Base-by-base conservation (phyloP, 345 rosid genomes). In the Melaleuca quinquenervia region DNA sequence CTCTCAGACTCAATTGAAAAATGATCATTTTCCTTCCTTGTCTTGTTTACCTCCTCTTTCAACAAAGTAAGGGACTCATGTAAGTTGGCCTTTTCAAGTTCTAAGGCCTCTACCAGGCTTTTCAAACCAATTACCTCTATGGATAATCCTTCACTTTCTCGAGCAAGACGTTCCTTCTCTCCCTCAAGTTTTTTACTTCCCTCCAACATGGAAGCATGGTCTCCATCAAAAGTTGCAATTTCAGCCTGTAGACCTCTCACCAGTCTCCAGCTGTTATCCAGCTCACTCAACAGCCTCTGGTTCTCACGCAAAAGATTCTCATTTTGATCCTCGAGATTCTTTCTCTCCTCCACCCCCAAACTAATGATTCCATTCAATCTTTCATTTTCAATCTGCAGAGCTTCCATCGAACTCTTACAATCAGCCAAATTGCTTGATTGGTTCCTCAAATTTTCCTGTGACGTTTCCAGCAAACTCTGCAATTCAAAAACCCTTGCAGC, bases 391-490 rank as follows among this genome's bases (percentile, higher is more conserved):
- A 87, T 87, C 87, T 88, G 92, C 76, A 94, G 86, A 48, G 89
- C 74, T 20, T 88, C 90, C 55, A 87, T 89, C 82, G 87, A 78
- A 87, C 87, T 89, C 89, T 91, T 91, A 89, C 85, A 90, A 85
- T 91, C 89, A 76, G 90, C 90, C 84, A 92, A 86, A 91, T 93
- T 98, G 83, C 83, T 84, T 52, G 91, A 87, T 62, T 91, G 86
- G 62, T 62, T 90, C n/a, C 87, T 83, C 75, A 88, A 84, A 64
- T 93, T 89, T 85, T 89, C 89, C 62, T 88, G 88, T 55, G 95
- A 93, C 85, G 85, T 91, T 90, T 92, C 95, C 85, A 94, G 87
- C 55, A 76, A 92, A 87, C 52, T 88, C 93, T 95, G 97, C 91
- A 94, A 87, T 85, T 92, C 93, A 64, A 86, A 58, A 86, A 86